phyloP scores from a whole-genome alignment of 805 yeast genomes.

The Monosporozyma servazzii region DNA sequence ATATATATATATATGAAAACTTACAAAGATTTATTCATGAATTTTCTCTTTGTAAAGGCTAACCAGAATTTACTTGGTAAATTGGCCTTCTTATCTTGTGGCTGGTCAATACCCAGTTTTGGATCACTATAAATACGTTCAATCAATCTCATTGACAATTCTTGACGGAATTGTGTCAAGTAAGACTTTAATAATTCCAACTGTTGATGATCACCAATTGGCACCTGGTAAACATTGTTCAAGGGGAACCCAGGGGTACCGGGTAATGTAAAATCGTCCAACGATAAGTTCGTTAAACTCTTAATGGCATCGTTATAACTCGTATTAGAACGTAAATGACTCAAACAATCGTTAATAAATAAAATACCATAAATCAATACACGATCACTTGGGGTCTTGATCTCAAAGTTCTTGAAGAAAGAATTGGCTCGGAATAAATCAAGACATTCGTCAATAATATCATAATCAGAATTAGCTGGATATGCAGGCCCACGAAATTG shows the following conservation, averaged over 20 bases:
- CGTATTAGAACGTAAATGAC: slow-evolving; percentile 43
- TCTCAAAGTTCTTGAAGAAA: slow-evolving; percentile 93
- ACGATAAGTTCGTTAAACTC: slow-evolving; percentile 70
- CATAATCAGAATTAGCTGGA: slow-evolving; percentile 69
- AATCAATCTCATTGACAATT: slow-evolving; percentile 72
- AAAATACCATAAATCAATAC: slow-evolving; percentile 88
- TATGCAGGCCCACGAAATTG: slow-evolving; percentile 86
- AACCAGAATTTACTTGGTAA: slow-evolving; percentile 89
- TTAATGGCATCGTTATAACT: slow-evolving; percentile 52
- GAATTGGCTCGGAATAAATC: slow-evolving; percentile 94
- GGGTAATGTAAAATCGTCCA: slow-evolving; percentile 84
- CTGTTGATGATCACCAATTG: slow-evolving; percentile 68
- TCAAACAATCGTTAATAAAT: slow-evolving; percentile 76
- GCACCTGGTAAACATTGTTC: slow-evolving; percentile 57
- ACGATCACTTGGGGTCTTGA: slow-evolving; percentile 91
- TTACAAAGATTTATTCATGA: slow-evolving; percentile 68
- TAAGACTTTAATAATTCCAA: slow-evolving; percentile 73
- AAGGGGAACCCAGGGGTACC: slow-evolving; percentile 94
- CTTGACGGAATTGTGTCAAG: slow-evolving; percentile 90
- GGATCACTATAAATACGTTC: slow-evolving; percentile 55
- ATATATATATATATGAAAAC: background rate
- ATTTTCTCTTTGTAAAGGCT: slow-evolving; percentile 88
- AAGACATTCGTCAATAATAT: slow-evolving; percentile 81
- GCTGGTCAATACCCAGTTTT: background rate
- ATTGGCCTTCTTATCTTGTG: slow-evolving; percentile 25